Base-by-base conservation (phyloP, 1,284 basidiomycete genomes). In the Neolentinus lepideus region DNA sequence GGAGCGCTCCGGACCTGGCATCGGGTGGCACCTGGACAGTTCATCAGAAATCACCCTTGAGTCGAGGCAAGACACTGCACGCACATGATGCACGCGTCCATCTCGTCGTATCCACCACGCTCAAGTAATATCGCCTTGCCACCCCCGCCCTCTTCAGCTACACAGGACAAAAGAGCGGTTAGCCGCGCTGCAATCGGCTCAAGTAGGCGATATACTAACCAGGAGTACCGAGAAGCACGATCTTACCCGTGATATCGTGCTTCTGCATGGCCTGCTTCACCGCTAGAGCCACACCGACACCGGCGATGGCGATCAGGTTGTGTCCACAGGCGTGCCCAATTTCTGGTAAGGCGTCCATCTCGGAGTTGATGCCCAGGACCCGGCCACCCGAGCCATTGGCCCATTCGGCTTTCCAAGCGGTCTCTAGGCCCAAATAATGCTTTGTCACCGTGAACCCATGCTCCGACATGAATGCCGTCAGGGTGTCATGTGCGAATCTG, bases 201-300 rank as follows among this genome's bases (percentile, higher is more conserved):
- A 16, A n/a, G 12, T 2, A 43, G 10, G 22, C 14, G 26, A 48
- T 46, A 12, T 2, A 62, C 65, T 57, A 69, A 87, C 87, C 87
- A 56, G 93, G 92, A 3, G 93, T 95, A 24, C 93, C 92, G 3
- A 95, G 75, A 27, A 95, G 76, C 48, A 93, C 73, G 14, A 95
- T 75, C 54, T 77, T 88, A 1, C 91, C 93, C 1, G 84, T 63
- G 36, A 90, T 75, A 61, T 84, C 69, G 62, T 85, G 80, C 56
- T 80, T 74, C 64, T 81, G 69, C 63, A 93, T 68, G 4, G 85
- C 85, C 27, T 78, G 75, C 63, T 85, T 88, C 54, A 90, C 72
- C 3, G 84, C 86, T 53, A 92, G 69, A 8, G 91, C 85, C 14
- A 89, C 80, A 11, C 85, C 92, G 22, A 92, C 81, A 25, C 92